Evolutionary conservation across 306 rosid species (phyloP), one percentile per base, ranked within the genome.

Genomic region (Albizia julibrissin): DNA sequence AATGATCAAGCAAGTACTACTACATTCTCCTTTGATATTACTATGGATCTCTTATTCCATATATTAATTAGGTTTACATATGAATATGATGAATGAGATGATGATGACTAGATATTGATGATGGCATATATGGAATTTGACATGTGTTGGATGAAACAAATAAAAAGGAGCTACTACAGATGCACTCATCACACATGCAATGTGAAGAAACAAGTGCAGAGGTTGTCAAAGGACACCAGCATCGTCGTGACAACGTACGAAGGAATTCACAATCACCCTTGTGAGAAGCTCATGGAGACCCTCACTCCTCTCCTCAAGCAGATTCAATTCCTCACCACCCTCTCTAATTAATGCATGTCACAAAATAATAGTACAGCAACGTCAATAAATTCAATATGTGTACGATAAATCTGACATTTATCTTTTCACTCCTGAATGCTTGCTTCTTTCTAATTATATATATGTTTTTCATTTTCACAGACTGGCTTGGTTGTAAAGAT

Each of bases 121-220:
- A 44, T 11, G 15, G 14, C 10, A 52, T 50, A 21, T 52, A 52
- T 7, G 61, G 50, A 11, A 46, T 2, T 46, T 46, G 50, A 46
- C 22, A 52, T 52, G 61, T 16, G 61, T 52, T 50, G 58, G 61
- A 8, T 21, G 61, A 47, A 37, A 37, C 40, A 6, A 14, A 46
- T 11, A 14, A 46, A 52, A 52, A 94, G 98, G 89, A 94, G 98
- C 91, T 94, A 94, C 83, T 92, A 94, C 74, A 90, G 94, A 0
- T 94, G 98, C 87, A 94, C 98, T 0, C 97, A 94, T 59, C 93
- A 89, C 88, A 94, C 98, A 31, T 94, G 98, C 90, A 92, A 79
- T 18, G 98, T 94, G 87, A 94, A 94, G 89, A 94, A 94, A 81
- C 98, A 94, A 61, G 93, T 94, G 74, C 98, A 94, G 74, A 94